These are phyloP conservation scores for Ustilago nuda DNA, from an alignment of 1,284 basidiomycete genomes.

Conservation along the genomic window DNA sequence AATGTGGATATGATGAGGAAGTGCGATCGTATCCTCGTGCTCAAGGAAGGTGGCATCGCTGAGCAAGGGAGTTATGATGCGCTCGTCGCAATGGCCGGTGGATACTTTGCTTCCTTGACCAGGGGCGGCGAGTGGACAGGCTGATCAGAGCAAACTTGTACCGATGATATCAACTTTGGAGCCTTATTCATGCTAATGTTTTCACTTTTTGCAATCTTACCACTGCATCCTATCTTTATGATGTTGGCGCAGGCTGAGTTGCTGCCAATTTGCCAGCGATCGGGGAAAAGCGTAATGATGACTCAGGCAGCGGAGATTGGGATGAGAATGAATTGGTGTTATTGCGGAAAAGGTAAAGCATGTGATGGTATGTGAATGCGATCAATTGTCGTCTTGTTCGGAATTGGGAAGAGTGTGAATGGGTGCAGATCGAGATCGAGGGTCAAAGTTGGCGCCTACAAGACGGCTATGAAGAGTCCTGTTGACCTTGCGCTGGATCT, in stretches of 20 bases:
- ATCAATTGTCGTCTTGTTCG: constrained; percentile 19
- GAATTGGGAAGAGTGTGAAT: constrained; percentile 8
- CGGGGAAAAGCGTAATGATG: neutral
- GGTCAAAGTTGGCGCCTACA: constrained; percentile 47
- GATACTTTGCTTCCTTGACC: constrained; percentile 84
- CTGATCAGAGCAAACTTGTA: neutral
- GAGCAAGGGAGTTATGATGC: constrained; percentile 82
- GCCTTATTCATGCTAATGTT: neutral
- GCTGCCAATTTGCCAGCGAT: neutral
- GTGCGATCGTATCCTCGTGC: constrained; percentile 88
- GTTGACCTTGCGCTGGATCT: constrained; percentile 49
- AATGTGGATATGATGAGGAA: constrained; percentile 89
- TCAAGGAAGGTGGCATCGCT: constrained; percentile 80
- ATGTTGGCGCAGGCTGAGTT: neutral
- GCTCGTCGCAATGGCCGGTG: constrained; percentile 77
- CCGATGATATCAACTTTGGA: neutral
- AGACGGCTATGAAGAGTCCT: constrained; percentile 24
- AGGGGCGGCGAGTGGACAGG: constrained; percentile 85
- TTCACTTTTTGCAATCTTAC: neutral
- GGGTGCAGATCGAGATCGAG: constrained; percentile 23
- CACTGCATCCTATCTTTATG: neutral
- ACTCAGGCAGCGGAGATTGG: neutral
- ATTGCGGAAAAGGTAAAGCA: neutral
- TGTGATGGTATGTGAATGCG: constrained; percentile 1
- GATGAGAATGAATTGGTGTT: neutral